Evolutionary conservation across 2,329 filamentous ascomycete species (phyloP), one percentile per base, ranked within the genome.

Genomic region (Aureobasidium sp.): DNA sequence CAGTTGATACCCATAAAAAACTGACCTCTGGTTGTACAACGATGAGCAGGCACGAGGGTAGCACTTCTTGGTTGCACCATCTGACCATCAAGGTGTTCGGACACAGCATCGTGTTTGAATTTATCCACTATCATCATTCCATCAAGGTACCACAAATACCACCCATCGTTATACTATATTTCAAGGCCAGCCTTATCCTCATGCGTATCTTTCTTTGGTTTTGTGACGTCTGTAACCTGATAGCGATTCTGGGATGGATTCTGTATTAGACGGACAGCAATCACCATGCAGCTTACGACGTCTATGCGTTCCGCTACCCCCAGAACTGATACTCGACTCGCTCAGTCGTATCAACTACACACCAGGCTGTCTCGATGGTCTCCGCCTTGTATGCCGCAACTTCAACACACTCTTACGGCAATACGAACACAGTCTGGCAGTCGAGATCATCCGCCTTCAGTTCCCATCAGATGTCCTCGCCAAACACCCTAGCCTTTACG

Each of bases 361-460:
- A 22, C 69, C 69, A 27, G 42, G 50, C 2, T 48, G 9, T 33
- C 63, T 70, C 42, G 33, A 62, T 27, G 62, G 62, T 40, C 65
- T 74, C 29, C 66, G 67, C 22, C 67, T 69, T 7, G 69, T 68
- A 22, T 68, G 64, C 62, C 64, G 62, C n/a, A 54, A 53, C 33
- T 66, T 73, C 62, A 63, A 71, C 63, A 22, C 60, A 19, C 64
- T 72, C 24, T 63, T 72, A 49, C 64, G 63, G 17, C 53, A 58
- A 12, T 69, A 71, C 65, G 70, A 73, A 61, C 61, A 66, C 40
- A 68, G 66, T 39, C 66, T 73, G 4, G 67, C 69, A 9, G 63
- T 57, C 31, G 64, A 64, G 50, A 69, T 72, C 63, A 66, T 67
- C 11, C 47, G 19, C n/a, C 53, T 42, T 17, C 65, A 63, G 24